Evolutionary conservation across 1,284 basidiomycete species (phyloP), one percentile per base, ranked within the genome.

Genomic region (Ustilago lituana): DNA sequence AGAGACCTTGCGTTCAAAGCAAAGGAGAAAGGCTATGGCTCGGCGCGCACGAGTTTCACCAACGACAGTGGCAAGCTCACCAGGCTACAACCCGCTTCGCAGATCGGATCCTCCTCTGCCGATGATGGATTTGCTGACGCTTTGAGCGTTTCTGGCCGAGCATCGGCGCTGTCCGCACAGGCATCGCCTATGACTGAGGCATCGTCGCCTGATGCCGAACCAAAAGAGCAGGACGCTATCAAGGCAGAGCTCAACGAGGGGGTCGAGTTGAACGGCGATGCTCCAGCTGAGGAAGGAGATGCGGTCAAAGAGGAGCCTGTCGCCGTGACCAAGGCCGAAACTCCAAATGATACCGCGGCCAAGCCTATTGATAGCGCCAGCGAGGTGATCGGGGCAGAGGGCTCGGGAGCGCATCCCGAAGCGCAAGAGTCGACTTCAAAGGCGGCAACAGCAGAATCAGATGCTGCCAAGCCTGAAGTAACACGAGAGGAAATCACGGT

Each of bases 1-100:
- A 56, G 63, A 26, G 60, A 69, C 3, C 40, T 77, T 33, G 75
- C 64, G 24, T 43, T 49, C 10, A 62, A 50, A 39, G 74, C 73
- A 9, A 61, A 59, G 19, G 53, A 58, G 20, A 73, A 63, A 39
- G 74, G 67, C 5, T 56, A 61, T 14, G 50, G 60, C n/a, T 59
- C 59, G 5, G 47, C 54, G 38, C 57, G 65, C 6, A 24, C 51
- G 22, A 68, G 59, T 41, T 32, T 55, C n/a, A 23, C 22, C 43
- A 23, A 47, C 19, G 41, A 45, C 3, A 19, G 29, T 14, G 11
- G 12, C 15, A 61, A 52, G 29, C 19, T 36, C 10, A 14, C 26
- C n/a, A 32, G 22, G 19, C 27, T 49, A 14, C 24, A 51, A 27
- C 39, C 64, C 23, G 46, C 56, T 19, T 45, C 46, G 3, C 27